phyloP scores from a whole-genome alignment of 2,329 filamentous ascomycete species.

The Pseudogymnoascus sp. region DNA sequence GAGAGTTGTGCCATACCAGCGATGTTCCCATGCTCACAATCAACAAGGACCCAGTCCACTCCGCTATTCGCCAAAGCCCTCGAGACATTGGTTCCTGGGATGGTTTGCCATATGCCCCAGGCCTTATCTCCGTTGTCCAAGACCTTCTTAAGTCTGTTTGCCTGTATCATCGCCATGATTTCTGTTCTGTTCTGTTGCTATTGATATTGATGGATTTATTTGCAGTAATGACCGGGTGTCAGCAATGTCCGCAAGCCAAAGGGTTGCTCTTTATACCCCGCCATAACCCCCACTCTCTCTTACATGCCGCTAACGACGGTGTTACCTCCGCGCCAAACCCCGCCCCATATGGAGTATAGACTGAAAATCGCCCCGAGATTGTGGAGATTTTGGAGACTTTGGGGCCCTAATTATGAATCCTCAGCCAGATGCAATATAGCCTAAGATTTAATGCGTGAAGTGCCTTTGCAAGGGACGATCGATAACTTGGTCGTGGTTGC shows the following conservation, averaged over 20 bases:
- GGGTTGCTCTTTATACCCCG: conserved; percentile 8
- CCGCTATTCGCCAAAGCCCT: conserved; percentile 53
- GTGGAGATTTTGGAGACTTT: not conserved
- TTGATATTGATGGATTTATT: not conserved
- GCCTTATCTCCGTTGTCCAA: conserved; percentile 39
- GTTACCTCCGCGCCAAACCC: conserved; percentile 3
- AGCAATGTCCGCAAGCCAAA: not conserved
- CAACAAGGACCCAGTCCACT: conserved; percentile 59
- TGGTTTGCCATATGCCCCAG: conserved; percentile 56
- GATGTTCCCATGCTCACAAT: conserved; percentile 51
- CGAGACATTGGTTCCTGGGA: conserved; percentile 53
- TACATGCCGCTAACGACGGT: not conserved
- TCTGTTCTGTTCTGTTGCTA: not conserved
- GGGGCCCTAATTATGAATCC: not conserved
- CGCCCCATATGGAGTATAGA: not conserved
- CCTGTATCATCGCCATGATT: conserved; percentile 32
- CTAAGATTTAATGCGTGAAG: not conserved
- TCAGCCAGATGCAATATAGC: not conserved
- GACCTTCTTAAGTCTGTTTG: conserved; percentile 43
- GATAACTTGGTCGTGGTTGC: not conserved
- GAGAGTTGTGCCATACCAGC: conserved; percentile 34
- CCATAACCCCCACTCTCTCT: conserved; percentile 5
- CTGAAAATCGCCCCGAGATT: not conserved
- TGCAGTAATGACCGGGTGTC: not conserved
- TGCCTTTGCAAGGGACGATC: not conserved